Evolutionary conservation across 345 rosid species (phyloP).

Genomic region (Luvunga scandens): DNA sequence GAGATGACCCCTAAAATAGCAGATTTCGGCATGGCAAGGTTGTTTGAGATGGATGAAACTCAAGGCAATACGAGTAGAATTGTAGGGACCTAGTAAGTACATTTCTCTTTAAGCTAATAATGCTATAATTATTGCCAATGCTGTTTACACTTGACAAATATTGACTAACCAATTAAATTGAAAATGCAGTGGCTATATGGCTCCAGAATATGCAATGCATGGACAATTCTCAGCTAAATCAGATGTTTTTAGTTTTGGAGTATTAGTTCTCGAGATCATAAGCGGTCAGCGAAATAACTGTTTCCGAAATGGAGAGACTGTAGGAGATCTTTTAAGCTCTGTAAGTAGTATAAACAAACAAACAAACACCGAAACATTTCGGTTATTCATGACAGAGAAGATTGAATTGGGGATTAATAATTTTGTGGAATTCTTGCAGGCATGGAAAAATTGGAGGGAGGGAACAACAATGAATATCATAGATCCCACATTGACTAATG

Average conservation of each 20-base stretch:
- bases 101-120: too few relatives aligned
- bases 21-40: constrained; percentile 50
- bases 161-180: not conserved
- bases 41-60: constrained; percentile 36
- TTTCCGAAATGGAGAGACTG: constrained; percentile 9
- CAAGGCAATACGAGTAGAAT: constrained; percentile 37
- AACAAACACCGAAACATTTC: not conserved
- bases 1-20: constrained; percentile 46
- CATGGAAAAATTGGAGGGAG: constrained; percentile 47
- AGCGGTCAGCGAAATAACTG: constrained; percentile 30
- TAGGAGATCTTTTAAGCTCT: constrained; percentile 29
- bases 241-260: constrained; percentile 47
- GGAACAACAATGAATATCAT: constrained; percentile 20
- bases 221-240: constrained; percentile 41
- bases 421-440: constrained; percentile 23
- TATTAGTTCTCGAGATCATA: constrained; percentile 41
- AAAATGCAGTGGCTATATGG: constrained; percentile 37
- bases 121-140: not conserved
- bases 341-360: constrained; percentile 14
- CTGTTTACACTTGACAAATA: not conserved
- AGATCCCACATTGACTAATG: constrained; percentile 19
- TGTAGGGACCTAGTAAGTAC: constrained; percentile 44
- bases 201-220: constrained; percentile 45
- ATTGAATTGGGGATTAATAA: not conserved
- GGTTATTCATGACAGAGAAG: not conserved